Evolutionary conservation across 2,329 filamentous ascomycete genomes (phyloP), one percentile per base, ranked within the genome.

Genomic region (Microsporum audouinii): DNA sequence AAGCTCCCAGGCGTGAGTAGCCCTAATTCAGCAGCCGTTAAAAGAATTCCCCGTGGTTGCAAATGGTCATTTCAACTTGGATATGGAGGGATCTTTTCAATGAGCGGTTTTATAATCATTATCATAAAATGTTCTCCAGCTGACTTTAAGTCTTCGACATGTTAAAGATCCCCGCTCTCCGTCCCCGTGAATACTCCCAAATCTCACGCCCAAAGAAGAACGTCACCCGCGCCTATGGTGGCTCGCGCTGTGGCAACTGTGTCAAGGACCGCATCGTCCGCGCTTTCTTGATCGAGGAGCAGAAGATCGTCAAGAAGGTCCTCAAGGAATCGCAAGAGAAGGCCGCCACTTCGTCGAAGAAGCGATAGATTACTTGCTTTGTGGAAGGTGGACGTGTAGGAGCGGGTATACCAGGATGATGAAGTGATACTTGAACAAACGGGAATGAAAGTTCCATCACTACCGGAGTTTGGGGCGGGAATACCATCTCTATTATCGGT

Each of bases 261-360:
- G 94, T 99, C 71, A 91, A 92, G 80, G 94, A 99, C 84, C 88
- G 94, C 72, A 89, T 99, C 71, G 90, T 96, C 71, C 90, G 94
- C 72, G 94, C 94, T 68, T 99, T 99, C 88, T 82, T 99, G 78
- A 97, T 99, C 70, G 95, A 99, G 84, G 94, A 99, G 87, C 94
- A 99, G 85, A 99, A 99, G 89, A 97, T 99, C 73, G 94, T 99
- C 81, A 99, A 99, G 91, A 99, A 99, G 89, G 94, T 99, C 74
- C 86, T 97, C 78, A 96, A 96, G 88, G 92, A 97, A 85, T 85
- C 84, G 67, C 89, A 95, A 82, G 88, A 89, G 83, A 88, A 76
- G 73, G 71, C 73, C 66, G 67, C 70, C 60, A 61, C 61, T 59
- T 63, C 65, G 10, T 57, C 65, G 34, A 73, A 71, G 68, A 76